Percentiles rank a stretch among this genome's conserved stretches.
These are phyloP conservation scores for Calonectria pseudoturangicola DNA, from an alignment of 2,329 filamentous ascomycete genomes.

Conservation along the genomic window DNA sequence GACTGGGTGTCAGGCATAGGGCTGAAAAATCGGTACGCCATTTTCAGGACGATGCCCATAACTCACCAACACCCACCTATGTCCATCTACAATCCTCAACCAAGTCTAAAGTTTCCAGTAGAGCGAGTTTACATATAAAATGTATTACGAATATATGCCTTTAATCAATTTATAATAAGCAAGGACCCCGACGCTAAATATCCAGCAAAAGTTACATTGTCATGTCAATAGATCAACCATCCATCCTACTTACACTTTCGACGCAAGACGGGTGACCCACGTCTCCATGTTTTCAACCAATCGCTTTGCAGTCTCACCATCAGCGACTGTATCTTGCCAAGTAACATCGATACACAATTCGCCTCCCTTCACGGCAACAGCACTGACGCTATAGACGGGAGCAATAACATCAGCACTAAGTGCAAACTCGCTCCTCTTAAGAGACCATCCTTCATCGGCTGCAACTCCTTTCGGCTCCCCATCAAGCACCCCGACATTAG, in stretches of 20 bases:
- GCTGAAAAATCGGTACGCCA: too few relatives aligned
- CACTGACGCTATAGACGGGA: slow-evolving; percentile 37
- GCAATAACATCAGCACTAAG: slow-evolving; percentile 36
- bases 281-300: slow-evolving; percentile 29
- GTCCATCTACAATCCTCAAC: not conserved
- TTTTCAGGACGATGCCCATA: too few relatives aligned
- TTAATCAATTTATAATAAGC: not conserved
- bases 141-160: not conserved
- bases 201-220: not conserved
- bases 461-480: slow-evolving; percentile 11
- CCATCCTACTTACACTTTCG: not conserved
- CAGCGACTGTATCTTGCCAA: slow-evolving; percentile 40
- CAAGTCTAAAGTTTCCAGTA: not conserved
- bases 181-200: not conserved
- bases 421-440: slow-evolving; percentile 43
- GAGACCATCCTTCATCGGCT: slow-evolving; percentile 39
- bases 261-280: slow-evolving; percentile 34
- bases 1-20: too few relatives aligned
- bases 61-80: not conserved
- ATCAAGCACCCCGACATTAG: slow-evolving; percentile 53
- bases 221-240: not conserved
- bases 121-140: not conserved
- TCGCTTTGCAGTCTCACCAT: slow-evolving; percentile 24
- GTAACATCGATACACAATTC: slow-evolving; percentile 41
- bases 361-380: slow-evolving; percentile 39